Conservation (phyloP, 1,284 basidiomycete species). For the Apiotrichum porosum region DNA sequence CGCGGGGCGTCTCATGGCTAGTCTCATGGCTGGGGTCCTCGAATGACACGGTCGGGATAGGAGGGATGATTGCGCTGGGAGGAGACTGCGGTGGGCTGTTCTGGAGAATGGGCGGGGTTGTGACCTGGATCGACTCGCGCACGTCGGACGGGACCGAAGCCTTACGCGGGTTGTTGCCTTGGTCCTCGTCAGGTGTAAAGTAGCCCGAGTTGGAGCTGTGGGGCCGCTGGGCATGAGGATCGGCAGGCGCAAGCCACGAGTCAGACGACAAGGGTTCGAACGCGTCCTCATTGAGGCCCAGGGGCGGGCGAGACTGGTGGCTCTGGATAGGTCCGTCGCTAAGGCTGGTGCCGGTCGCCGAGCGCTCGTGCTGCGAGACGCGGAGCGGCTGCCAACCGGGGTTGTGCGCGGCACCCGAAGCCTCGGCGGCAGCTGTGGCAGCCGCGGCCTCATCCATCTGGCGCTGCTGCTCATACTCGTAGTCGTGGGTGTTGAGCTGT, state of each 20-base stretch:
- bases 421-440: not conserved
- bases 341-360: constrained; percentile 1
- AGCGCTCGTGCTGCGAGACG: constrained; percentile 1
- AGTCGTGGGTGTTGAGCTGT: constrained; percentile 13
- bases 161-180: not conserved
- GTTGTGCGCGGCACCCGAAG: not conserved
- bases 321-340: constrained; percentile 1
- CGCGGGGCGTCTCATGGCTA: no score
- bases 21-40: no score
- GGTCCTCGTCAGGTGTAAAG: constrained; percentile 6
- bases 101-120: no score
- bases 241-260: constrained; percentile 1
- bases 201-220: constrained; percentile 7
- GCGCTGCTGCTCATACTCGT: constrained; percentile 45
- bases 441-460: constrained; percentile 24
- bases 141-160: not conserved
- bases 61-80: no score
- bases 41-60: no score
- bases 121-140: not conserved
- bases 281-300: constrained; percentile 1
- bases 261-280: not conserved
- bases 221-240: not conserved
- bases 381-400: constrained; percentile 12
- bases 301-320: not conserved
- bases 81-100: no score